phyloP scores from a whole-genome alignment of 2,329 filamentous ascomycete genomes.

The Colletotrichum cordylinicola region DNA sequence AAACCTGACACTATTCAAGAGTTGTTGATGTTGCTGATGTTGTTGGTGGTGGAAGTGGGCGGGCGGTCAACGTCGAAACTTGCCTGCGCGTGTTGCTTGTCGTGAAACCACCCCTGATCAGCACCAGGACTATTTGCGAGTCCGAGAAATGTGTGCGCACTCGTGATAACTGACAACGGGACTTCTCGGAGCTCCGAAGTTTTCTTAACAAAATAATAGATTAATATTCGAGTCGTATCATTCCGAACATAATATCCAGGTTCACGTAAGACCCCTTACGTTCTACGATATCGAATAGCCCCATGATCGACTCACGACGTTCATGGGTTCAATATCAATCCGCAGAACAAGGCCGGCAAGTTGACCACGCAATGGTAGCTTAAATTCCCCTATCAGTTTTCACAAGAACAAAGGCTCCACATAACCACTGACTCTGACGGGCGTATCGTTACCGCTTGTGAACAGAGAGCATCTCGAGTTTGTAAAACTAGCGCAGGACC shows the following conservation, averaged over 20 bases:
- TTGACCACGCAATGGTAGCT: neutral
- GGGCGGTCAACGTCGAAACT: neutral
- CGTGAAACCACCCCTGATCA: neutral
- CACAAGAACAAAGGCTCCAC: neutral
- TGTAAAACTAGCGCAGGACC: neutral
- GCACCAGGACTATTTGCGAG: neutral
- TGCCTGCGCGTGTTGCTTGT: neutral
- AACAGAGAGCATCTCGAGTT: neutral
- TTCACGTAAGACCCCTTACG: neutral
- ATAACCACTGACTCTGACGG: neutral
- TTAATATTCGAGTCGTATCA: neutral
- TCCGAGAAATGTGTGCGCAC: neutral
- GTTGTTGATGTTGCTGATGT: neutral
- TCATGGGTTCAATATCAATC: neutral
- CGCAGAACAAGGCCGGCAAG: neutral
- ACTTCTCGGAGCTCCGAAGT: neutral
- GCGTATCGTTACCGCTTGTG: neutral
- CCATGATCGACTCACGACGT: neutral
- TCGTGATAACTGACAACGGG: neutral
- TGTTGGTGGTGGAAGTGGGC: neutral
- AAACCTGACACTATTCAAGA: neutral
- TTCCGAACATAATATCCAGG: neutral
- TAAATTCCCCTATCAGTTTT: neutral
- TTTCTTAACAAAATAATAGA: neutral
- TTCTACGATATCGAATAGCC: neutral